These are phyloP conservation scores for Striga asiatica DNA, from an alignment of 257 asterid species.

Conservation along the genomic window DNA sequence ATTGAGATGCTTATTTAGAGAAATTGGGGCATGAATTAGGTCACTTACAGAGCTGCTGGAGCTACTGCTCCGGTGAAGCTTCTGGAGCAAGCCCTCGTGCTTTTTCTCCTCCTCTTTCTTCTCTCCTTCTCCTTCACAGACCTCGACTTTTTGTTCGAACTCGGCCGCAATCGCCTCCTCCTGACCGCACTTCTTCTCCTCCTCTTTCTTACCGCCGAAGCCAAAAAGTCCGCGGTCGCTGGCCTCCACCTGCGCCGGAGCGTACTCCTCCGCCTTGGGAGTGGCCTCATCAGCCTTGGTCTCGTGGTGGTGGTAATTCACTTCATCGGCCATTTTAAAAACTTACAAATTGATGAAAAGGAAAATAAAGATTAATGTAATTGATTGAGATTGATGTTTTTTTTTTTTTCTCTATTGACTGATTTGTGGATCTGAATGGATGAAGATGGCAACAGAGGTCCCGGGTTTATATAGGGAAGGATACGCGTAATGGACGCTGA, in stretches of 20 bases:
- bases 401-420: no score
- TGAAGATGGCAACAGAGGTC: background rate
- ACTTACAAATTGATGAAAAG: background rate
- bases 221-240: slow-evolving; percentile 58
- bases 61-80: slow-evolving; percentile 42
- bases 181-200: slow-evolving; percentile 31
- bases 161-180: slow-evolving; percentile 33
- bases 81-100: slow-evolving; percentile 36
- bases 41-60: slow-evolving; percentile 87
- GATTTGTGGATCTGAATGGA: background rate
- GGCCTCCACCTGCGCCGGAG: slow-evolving; percentile 23
- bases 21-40: no score
- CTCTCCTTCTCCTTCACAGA: slow-evolving; percentile 23
- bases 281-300: slow-evolving; percentile 19
- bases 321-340: slow-evolving; percentile 43
- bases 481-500: slow-evolving; percentile 45
- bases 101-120: slow-evolving; percentile 31
- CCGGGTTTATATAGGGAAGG: slow-evolving; percentile 33
- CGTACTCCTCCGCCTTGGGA: slow-evolving; percentile 20
- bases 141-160: slow-evolving; percentile 49
- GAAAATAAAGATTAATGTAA: background rate
- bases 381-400: background rate
- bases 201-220: slow-evolving; percentile 40
- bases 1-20: no score
- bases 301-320: slow-evolving; percentile 18